Evolutionary conservation across 2,329 filamentous ascomycete species (phyloP), one percentile per base, ranked within the genome.

Genomic region (Cryphonectria radicalis): DNA sequence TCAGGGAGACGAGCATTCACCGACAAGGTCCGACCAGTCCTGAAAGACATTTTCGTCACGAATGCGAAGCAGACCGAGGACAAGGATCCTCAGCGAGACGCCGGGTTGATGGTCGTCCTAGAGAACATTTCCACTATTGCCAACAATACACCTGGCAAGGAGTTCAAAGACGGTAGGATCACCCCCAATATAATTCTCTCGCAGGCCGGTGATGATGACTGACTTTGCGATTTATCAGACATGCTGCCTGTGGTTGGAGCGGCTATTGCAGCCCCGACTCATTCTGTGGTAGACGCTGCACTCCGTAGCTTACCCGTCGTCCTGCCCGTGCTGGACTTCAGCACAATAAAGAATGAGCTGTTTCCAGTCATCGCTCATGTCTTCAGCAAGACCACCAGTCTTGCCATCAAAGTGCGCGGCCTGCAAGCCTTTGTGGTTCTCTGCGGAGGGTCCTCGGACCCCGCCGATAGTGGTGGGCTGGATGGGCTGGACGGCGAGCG

Each of bases 341-440:
- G 92, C 75, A 98, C 95, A 0, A 95, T 98, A 77, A 99, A 98
- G 81, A 96, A 97, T 76, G 95, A 98, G 74, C 87, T 99, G 0
- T 99, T 99, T 80, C 96, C 96, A 0, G 91, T 97, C 1, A 93
- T 99, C 74, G 93, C 95, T 1, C 84, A 87, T 11, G 96, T 98
- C 0, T 99, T 99, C 78, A 94, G 92, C 76, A 95, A 93, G 78
- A 99, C 96, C 0, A 97, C 90, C 78, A 98, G 94, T 79, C 88
- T 99, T 70, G 93, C 92, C 7, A 98, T 99, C 83, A 99, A 99
- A 81, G 92, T 98, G 46, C 90, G 94, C 42, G 95, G 95, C 5
- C 84, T 98, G 42, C 94, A 98, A 79, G 94, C 96, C 8, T 95
- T 99, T 77, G 91, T 92, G 55, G 92, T 95, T 17, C 88, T 99